phyloP scores from a whole-genome alignment of 139 green algal genomes.

The Diplosphaera chodatii region DNA sequence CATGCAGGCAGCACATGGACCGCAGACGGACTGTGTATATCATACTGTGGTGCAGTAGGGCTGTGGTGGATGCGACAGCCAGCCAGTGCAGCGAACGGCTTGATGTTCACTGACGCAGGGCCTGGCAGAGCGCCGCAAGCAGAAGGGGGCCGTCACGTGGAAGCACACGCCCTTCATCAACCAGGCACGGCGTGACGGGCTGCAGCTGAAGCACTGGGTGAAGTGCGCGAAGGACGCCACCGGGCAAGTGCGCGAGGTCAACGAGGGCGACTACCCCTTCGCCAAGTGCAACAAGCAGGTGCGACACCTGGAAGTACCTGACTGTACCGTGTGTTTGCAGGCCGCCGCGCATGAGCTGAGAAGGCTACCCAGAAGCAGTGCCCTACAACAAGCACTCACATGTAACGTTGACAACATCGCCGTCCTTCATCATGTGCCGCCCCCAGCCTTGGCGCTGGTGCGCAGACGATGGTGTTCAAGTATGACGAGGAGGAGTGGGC shows the following conservation, averaged over 20 bases:
- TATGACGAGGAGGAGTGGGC: slow-evolving; percentile 76
- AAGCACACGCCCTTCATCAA: slow-evolving; percentile 70
- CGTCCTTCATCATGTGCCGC: too few relatives aligned
- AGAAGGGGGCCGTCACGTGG: slow-evolving; percentile 38
- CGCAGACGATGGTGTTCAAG: slow-evolving; percentile 32
- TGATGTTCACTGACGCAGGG: slow-evolving; percentile 14
- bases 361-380: too few relatives aligned
- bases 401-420: too few relatives aligned
- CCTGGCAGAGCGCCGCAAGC: slow-evolving; percentile 53
- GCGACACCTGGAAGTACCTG: neutral
- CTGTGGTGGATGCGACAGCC: too few relatives aligned
- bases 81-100: too few relatives aligned
- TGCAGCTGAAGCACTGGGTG: slow-evolving; percentile 77
- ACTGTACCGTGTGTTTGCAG: too few relatives aligned
- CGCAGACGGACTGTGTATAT: too few relatives aligned
- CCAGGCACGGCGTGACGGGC: slow-evolving; percentile 52
- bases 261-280: slow-evolving; percentile 74
- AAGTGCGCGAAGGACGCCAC: slow-evolving; percentile 76
- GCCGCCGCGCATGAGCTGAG: too few relatives aligned
- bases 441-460: too few relatives aligned
- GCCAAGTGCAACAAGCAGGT: slow-evolving; percentile 91
- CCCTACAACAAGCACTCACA: too few relatives aligned
- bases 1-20: too few relatives aligned
- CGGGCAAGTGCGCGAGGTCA: slow-evolving; percentile 51
- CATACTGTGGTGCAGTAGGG: too few relatives aligned